Evolutionary conservation across 169 alveolate species (phyloP).

Genomic region (Fabrea salina): DNA sequence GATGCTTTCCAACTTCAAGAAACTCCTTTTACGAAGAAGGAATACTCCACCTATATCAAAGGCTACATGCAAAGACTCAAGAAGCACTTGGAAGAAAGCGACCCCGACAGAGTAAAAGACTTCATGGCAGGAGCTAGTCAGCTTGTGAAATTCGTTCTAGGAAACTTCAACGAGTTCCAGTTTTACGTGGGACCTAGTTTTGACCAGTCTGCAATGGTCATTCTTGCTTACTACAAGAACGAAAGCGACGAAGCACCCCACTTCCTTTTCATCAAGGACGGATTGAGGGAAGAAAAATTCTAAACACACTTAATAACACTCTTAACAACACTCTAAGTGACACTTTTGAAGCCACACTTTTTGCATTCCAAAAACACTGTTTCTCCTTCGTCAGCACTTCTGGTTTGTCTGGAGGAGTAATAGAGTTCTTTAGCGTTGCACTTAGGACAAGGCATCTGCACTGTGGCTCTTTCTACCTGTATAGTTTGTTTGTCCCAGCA

Average conservation of each 20-base stretch:
- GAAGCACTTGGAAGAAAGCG: slow-evolving; percentile 3
- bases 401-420: slow-evolving; percentile 62
- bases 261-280: slow-evolving; percentile 12
- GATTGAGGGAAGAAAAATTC: slow-evolving; percentile 22
- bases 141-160: slow-evolving; percentile 10
- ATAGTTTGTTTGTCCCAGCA: slow-evolving; percentile 35
- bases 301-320: slow-evolving; percentile 27
- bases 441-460: slow-evolving; percentile 71
- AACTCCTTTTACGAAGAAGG: slow-evolving; percentile 2
- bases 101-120: neutral
- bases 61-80: slow-evolving; percentile 29
- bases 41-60: neutral
- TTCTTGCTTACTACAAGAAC: slow-evolving; percentile 21
- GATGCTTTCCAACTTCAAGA: neutral
- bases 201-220: neutral
- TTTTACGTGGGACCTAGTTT: neutral
- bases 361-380: slow-evolving; percentile 84
- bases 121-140: slow-evolving; percentile 23
- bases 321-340: slow-evolving; percentile 54
- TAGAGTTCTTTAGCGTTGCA: slow-evolving; percentile 66
- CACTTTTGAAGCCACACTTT: slow-evolving; percentile 61
- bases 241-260: slow-evolving; percentile 19
- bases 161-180: slow-evolving; percentile 26
- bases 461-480: slow-evolving; percentile 56
- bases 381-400: slow-evolving; percentile 86